Evolutionary conservation across 768 basidiomycete species (phyloP).

Genomic region (Holtermannia corniformis): DNA sequence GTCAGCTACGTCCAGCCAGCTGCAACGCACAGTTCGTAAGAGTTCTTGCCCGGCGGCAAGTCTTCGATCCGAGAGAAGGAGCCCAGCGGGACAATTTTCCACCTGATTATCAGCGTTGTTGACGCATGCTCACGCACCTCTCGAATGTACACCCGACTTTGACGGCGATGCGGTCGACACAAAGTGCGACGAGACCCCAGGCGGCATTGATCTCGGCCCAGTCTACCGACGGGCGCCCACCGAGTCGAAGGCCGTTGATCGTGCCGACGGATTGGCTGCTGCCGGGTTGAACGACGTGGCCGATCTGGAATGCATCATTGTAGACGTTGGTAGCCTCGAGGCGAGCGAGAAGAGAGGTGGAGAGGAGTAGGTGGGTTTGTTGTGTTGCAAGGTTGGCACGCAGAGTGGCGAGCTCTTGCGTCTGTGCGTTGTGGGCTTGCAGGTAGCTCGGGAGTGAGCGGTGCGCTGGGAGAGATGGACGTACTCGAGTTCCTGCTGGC

Average conservation of each 20-base stretch:
- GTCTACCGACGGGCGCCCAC: slow-evolving; percentile 76
- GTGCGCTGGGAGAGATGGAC: slow-evolving; percentile 8
- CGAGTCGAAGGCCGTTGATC: slow-evolving; percentile 90
- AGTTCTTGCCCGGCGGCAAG: slow-evolving; percentile 46
- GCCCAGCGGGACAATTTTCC: slow-evolving; percentile 84
- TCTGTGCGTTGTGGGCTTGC: slow-evolving; percentile 10
- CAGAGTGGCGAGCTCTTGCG: slow-evolving; percentile 8
- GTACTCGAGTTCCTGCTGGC: slow-evolving; percentile 39
- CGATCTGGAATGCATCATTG: slow-evolving; percentile 42
- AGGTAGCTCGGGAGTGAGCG: slow-evolving; percentile 26
- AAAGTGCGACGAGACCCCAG: slow-evolving; percentile 89
- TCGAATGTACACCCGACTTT: slow-evolving; percentile 85
- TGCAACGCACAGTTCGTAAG: slow-evolving; percentile 58
- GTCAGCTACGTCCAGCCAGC: background rate
- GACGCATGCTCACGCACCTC: slow-evolving; percentile 49
- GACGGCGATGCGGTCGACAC: slow-evolving; percentile 79
- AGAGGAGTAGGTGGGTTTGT: slow-evolving; percentile 32
- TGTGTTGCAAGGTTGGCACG: slow-evolving; percentile 21
- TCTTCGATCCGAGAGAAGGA: slow-evolving; percentile 84
- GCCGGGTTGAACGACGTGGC: slow-evolving; percentile 23
- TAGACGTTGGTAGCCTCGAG: slow-evolving; percentile 42
- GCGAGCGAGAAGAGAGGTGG: slow-evolving; percentile 24
- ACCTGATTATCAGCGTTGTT: slow-evolving; percentile 47
- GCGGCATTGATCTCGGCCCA: slow-evolving; percentile 99
- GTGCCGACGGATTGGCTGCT: slow-evolving; percentile 55